Evolutionary conservation across 805 yeast genomes (phyloP).

Genomic region (Kodamaea kaohsiungensis): DNA sequence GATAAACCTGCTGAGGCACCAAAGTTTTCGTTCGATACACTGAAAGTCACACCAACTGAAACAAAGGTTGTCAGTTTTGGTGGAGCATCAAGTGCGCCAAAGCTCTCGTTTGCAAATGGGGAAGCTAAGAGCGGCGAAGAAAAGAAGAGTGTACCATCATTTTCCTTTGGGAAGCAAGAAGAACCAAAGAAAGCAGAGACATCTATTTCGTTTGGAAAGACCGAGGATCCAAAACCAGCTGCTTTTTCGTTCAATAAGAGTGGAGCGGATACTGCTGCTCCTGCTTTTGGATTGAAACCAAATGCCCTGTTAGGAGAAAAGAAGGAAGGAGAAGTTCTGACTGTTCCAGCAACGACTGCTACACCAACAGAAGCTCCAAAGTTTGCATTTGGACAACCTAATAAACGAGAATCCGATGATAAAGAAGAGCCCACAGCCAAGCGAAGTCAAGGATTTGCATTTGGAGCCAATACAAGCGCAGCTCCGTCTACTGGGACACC

Average conservation of each 20-base stretch:
- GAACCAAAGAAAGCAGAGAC: slow-evolving; percentile 5
- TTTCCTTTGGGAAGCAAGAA: slow-evolving; percentile 18
- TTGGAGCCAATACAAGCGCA: not conserved
- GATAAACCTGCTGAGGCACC: slow-evolving; percentile 7
- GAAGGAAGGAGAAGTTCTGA: not conserved
- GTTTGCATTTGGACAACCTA: slow-evolving; percentile 13
- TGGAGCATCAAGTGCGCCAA: slow-evolving; percentile 8
- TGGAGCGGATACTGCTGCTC: not conserved
- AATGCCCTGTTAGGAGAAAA: not conserved
- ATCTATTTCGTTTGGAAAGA: slow-evolving; percentile 7
- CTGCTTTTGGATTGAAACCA: not conserved
- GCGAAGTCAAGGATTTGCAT: not conserved
- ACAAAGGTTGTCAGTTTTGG: not conserved
- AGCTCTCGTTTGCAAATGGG: slow-evolving; percentile 19
- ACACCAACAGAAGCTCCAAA: slow-evolving; percentile 6
- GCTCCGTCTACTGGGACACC: not conserved
- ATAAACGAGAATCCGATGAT: not conserved
- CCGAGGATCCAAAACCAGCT: not conserved
- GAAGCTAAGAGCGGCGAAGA: not conserved
- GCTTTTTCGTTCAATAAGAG: slow-evolving; percentile 9
- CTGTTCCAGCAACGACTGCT: not conserved
- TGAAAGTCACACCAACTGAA: not conserved
- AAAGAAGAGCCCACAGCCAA: not conserved
- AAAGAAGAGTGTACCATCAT: slow-evolving; percentile 11
- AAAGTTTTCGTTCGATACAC: slow-evolving; percentile 10